Evolutionary conservation across 768 basidiomycete genomes (phyloP), one percentile per base, ranked within the genome.

Genomic region (Daedaleopsis nitida): DNA sequence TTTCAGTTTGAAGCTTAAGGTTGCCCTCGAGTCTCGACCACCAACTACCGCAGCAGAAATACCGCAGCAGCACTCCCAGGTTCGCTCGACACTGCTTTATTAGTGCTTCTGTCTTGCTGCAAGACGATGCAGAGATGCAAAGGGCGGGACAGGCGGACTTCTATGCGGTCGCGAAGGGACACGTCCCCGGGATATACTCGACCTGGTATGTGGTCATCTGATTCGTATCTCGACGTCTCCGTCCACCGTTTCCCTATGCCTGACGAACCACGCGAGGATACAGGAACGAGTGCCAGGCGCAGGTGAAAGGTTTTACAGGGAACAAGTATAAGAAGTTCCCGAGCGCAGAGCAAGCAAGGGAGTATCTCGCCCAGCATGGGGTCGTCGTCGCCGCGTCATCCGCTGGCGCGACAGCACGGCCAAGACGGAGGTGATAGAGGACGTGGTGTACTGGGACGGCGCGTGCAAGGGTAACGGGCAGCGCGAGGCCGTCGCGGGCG

Each of bases 381-480:
- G 37, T 59, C 32, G 3, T 7, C 27, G 27, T 32, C 4, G 4
- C 27, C 27, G 3, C 27, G 11, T 49, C 45, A 6, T 47, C 45
- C n/a, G 12, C 4, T 32, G 27, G 27, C 17, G n/a, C 44, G 14
- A 43, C 42, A 13, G n/a, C 12, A 39, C 57, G 19, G 38, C 56
- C 9, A 48, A 59, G 21, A 57, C 55, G 2, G 57, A 59, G 48
- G 45, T 48, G 32, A 61, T 64, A 0, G 56, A 64, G 12, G 72
- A 76, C 44, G 76, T 89, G 13, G 94, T 94, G 1, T 96, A 93
- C 67, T 88, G 83, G 21, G 96, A 98, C 72, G 96, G 96, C 12
- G 89, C 94, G 7, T 94, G n/a, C n/a, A n/a, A n/a, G n/a, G n/a
- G n/a, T n/a, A n/a, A n/a, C n/a, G n/a, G n/a, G n/a, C n/a, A n/a